Evolutionary conservation across 2,329 filamentous ascomycete genomes (phyloP), one percentile per base, ranked within the genome.

Genomic region (Venturia asperata): DNA sequence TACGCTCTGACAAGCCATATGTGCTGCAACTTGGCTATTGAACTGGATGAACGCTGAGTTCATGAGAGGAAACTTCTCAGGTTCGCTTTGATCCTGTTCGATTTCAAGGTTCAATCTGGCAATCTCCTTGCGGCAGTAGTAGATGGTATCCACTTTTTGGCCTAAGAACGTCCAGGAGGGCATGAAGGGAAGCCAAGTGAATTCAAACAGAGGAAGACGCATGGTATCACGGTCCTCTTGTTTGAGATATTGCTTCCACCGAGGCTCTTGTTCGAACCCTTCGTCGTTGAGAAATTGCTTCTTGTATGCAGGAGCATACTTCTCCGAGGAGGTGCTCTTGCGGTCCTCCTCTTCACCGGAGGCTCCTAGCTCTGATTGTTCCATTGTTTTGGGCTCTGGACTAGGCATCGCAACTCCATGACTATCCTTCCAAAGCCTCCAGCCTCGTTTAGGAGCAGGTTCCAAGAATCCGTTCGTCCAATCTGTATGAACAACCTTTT

Each of bases 1-100:
- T 58, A 95, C 83, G 61, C 91, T 87, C 74, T 99, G 94, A 74
- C 92, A 97, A 66, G 93, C 94, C 94, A 99, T 97, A 72, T 99
- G 94, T 0, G 94, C 94, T 6, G 93, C 92, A 1, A 97, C 90
- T 74, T 99, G 94, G 72, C 97, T 89, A 72, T 99, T 96, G 82
- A 99, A 99, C 74, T 99, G 94, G 67, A 99, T 92, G 70, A 99
- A 99, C 0, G 94, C 94, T 0, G 93, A 96, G 71, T 90, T 96
- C 92, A 97, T 95, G 60, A 92, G 78, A 0, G 93, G 92, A 68
- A 91, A 97, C 5, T 88, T 86, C 69, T 97, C 92, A 0, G 90
- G 88, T 61, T 94, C 82, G 64, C 88, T 83, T 74, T 99, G 94
- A 69, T 97, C 94, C 56, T 88, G 80, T 70, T 97, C 92, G 64